A percentile compares a stretch with the other conserved stretches of the same genome.
Evolutionary conservation across 176 grass and related monocot species (phyloP).

Genomic region (Carex kokanica): DNA sequence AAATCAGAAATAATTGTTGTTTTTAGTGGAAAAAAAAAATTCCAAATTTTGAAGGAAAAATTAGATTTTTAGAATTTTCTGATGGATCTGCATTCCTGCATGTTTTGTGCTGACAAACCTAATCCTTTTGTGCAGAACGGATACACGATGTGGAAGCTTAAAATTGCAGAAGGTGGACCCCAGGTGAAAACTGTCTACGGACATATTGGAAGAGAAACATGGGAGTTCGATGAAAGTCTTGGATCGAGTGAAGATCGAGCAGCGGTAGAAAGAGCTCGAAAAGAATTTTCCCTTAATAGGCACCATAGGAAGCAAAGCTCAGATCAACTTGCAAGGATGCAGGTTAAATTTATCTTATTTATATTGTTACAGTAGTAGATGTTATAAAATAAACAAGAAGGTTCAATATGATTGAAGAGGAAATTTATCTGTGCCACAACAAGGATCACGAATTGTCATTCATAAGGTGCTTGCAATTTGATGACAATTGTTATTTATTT

Average conservation of each 20-base stretch:
- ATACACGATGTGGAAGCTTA: conserved; percentile 60
- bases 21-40: too few relatives aligned
- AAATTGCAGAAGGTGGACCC: conserved; percentile 48
- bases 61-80: too few relatives aligned
- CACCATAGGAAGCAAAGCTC: conserved; percentile 52
- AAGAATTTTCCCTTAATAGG: conserved; percentile 46
- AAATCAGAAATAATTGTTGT: too few relatives aligned
- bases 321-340: conserved; percentile 60
- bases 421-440: too few relatives aligned
- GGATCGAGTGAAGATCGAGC: conserved; percentile 51
- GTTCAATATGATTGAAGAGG: too few relatives aligned
- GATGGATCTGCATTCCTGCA: too few relatives aligned
- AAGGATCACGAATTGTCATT: too few relatives aligned
- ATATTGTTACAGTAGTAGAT: not conserved
- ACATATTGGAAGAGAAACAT: conserved; percentile 58
- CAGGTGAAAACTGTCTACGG: conserved; percentile 38
- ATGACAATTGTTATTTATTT: too few relatives aligned
- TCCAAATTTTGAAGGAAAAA: too few relatives aligned
- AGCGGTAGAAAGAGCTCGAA: conserved; percentile 32
- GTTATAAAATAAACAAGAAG: not conserved
- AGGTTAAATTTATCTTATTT: conserved; percentile 36
- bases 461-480: too few relatives aligned
- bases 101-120: not conserved
- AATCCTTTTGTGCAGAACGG: not conserved
- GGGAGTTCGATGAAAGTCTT: conserved; percentile 47